phyloP scores from a whole-genome alignment of 2,329 filamentous ascomycete species.

The Camptophora hylomeconis region DNA sequence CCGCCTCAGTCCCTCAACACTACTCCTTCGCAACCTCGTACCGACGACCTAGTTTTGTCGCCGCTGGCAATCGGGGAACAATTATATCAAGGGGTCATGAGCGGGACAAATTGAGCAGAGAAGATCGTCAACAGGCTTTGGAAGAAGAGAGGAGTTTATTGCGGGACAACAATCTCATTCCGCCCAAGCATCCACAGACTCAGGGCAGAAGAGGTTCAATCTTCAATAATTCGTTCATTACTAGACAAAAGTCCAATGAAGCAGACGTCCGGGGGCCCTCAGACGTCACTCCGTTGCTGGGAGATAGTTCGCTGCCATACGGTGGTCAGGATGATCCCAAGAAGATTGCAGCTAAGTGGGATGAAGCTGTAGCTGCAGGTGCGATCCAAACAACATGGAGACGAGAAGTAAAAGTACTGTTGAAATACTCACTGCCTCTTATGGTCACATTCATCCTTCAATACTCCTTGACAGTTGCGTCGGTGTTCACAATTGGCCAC shows the following conservation, averaged over 20 bases:
- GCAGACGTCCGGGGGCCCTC: slow-evolving; percentile 12
- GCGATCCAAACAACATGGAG: slow-evolving; percentile 84
- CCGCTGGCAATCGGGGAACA: slow-evolving; percentile 55
- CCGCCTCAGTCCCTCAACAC: slow-evolving; percentile 23
- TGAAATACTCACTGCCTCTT: slow-evolving; percentile 56
- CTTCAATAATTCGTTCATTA: too few species aligned
- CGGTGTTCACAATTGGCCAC: slow-evolving; percentile 65
- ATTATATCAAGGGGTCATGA: slow-evolving; percentile 42
- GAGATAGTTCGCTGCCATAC: slow-evolving; percentile 27
- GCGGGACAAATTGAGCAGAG: slow-evolving; percentile 34
- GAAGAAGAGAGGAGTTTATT: slow-evolving; percentile 46
- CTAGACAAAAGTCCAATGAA: too few species aligned
- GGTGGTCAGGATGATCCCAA: slow-evolving; percentile 38
- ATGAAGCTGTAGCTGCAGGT: slow-evolving; percentile 68
- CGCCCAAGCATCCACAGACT: slow-evolving; percentile 33
- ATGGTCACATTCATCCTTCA: slow-evolving; percentile 66
- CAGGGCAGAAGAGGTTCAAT: slow-evolving; percentile 13
- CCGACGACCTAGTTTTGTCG: slow-evolving; percentile 64
- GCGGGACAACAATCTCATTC: slow-evolving; percentile 46
- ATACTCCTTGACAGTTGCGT: slow-evolving; percentile 72
- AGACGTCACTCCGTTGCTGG: slow-evolving; percentile 39
- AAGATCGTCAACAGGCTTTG: slow-evolving; percentile 40
- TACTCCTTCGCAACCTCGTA: slow-evolving; percentile 52
- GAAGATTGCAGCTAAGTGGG: slow-evolving; percentile 62
- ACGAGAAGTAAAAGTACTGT: slow-evolving; percentile 71